A percentile compares a stretch with the other conserved stretches of the same genome.
Conservation (phyloP, 1,284 basidiomycete genomes). For the Coriolopsis trogii region DNA sequence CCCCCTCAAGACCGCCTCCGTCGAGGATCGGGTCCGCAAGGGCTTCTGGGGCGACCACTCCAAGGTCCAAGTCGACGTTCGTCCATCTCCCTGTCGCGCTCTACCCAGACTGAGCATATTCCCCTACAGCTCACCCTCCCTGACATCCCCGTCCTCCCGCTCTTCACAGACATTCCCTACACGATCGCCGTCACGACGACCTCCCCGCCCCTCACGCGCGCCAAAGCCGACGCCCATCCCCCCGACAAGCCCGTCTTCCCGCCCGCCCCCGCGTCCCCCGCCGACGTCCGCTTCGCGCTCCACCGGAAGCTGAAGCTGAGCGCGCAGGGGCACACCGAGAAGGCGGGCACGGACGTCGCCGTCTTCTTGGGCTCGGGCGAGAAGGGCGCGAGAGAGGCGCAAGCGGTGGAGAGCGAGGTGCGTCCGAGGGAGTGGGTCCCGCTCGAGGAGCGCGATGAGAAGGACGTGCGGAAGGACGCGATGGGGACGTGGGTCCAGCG, state of each 20-base stretch:
- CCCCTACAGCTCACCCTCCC: constrained; percentile 25
- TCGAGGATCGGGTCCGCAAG: constrained; percentile 20
- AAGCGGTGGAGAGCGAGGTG: not conserved
- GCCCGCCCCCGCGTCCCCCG: not conserved
- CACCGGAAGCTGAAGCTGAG: not conserved
- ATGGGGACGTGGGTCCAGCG: constrained; percentile 11
- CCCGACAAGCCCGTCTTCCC: constrained; percentile 7
- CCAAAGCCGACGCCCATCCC: not conserved
- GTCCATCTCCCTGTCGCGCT: no score
- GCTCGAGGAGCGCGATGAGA: not conserved
- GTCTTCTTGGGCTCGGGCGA: not conserved
- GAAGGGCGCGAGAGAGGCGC: no score
- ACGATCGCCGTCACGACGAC: constrained; percentile 6
- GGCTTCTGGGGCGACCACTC: constrained; percentile 28
- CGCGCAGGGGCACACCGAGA: not conserved
- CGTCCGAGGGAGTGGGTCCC: constrained; percentile 3
- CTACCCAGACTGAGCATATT: no score
- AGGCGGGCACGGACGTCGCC: not conserved
- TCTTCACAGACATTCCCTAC: constrained; percentile 8
- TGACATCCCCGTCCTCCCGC: not conserved
- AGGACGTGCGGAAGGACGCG: not conserved
- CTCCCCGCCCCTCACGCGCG: constrained; percentile 2
- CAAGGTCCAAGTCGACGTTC: constrained; percentile 19
- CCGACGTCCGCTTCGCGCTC: constrained; percentile 8
- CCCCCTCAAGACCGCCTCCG: constrained; percentile 6